Base-by-base conservation (phyloP, 495 filamentous ascomycete genomes). In the Neurospora sp. region DNA sequence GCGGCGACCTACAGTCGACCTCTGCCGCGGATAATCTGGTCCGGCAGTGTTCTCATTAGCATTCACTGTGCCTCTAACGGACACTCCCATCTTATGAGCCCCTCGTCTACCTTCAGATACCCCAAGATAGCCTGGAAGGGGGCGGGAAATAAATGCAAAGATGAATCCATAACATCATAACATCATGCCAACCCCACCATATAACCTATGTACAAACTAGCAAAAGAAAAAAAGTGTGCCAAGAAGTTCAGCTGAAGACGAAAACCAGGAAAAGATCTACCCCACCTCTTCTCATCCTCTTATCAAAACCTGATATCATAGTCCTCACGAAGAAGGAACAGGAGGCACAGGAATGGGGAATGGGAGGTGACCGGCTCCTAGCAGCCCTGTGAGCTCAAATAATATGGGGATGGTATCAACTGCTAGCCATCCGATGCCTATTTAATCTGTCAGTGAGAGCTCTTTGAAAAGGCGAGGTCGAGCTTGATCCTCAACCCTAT, bases 341-440 rank as follows among this genome's bases (percentile, higher is more conserved):
- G 28, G 28, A 19, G n/a, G n/a, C n/a, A n/a, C n/a, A n/a, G n/a
- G n/a, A n/a, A n/a, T n/a, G n/a, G n/a, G n/a, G n/a, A 66, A 66
- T 1, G 54, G 54, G 15, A 66, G 42, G 42, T 74, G 76, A 17
- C 69, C 72, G 4, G 78, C 77, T 10, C 89, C 91, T 19, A 93
- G 81, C 1, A 66, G 5, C 5, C 91, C 90, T 39, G 91, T 78
- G 3, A 86, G n/a, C 76, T 92, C 88, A 75, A 94, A 93, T 11
- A 90, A 77, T 6, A 92, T 81, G 0, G 90, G 91, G 72, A 88
- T 88, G 3, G 84, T 82, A 75, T 93, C 92, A 4, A 92, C 89
- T 4, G 89, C 90, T 72, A 92, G 81, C 89, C 87, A 92, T 24
- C 84, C 92, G 82, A 94, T 95, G n/a, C 92, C 91, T 92, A 77